Evolutionary conservation across 805 yeast species (phyloP), one percentile per base, ranked within the genome.

Genomic region (Cyberlindnera amylophila): DNA sequence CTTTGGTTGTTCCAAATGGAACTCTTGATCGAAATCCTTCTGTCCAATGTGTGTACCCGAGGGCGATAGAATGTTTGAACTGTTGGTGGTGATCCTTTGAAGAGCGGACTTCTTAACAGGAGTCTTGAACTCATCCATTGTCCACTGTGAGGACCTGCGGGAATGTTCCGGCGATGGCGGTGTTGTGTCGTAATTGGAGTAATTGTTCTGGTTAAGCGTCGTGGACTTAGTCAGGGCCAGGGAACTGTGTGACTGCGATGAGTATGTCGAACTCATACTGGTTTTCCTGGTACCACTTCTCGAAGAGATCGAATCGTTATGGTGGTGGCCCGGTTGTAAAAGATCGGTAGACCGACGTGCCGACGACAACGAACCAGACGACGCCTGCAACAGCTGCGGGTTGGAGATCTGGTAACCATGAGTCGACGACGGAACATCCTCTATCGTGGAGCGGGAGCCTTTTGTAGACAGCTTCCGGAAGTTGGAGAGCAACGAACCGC

Each of bases 1-100:
- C 7, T 66, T 62, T 0, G 96, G 96, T 55, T 75, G 82, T 40
- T 85, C 90, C 37, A 86, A 61, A 14, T 52, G 44, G 27, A 51
- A 50, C 24, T 55, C 57, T 2, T 39, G 39, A 7, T 41, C 49
- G 4, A 28, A 38, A 12, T 36, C 33, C 23, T 34, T 37, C 30
- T 38, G 33, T 7, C 30, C 33, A 28, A 32, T 39, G 10, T 40
- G 39, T 16, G 32, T 85, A 1, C 48, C 40, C 3, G 54, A 42
- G 0, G 41, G 14, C 4, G 51, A 41, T 11, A 51, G 41, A 11
- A 47, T 30, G 4, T 46, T 26, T 0, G 59, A 55, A 11, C 37
- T 43, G 23, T 52, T 52, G 2, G 59, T 58, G 6, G 53, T 52
- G 13, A 58, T 51, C 36, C 59, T 47, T n/a, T 50, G 53, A 11